phyloP scores from a whole-genome alignment of 176 grass and related monocot species.

The Saccharum spontaneum region DNA sequence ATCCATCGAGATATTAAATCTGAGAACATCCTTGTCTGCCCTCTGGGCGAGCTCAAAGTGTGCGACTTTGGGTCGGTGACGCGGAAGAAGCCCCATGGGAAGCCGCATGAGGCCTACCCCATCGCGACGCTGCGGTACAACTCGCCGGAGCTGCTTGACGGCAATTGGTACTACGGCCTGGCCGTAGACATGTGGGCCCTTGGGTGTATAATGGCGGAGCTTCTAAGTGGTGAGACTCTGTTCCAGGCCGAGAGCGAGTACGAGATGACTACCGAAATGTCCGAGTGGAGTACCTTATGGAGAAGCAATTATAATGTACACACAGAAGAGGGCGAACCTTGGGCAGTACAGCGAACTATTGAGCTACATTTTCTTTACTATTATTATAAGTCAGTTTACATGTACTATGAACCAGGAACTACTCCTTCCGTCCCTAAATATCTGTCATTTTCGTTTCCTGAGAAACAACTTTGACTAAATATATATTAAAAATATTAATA shows the following conservation, averaged over 20 bases:
- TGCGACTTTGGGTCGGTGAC: neutral
- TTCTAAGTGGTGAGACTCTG: neutral
- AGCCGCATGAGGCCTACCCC: neutral
- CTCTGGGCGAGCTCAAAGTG: conserved; percentile 21
- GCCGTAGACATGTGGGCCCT: conserved; percentile 4
- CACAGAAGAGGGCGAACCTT: neutral
- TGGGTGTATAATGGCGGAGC: conserved; percentile 2
- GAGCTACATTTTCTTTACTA: neutral
- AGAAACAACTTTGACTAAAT: too few relatives aligned
- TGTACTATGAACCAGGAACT: neutral
- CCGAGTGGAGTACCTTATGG: conserved; percentile 62
- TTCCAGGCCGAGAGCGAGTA: neutral
- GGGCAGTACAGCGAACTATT: neutral
- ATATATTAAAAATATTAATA: too few relatives aligned
- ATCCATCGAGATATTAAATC: conserved; percentile 61
- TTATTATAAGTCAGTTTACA: neutral
- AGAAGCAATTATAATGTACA: neutral
- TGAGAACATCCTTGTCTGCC: conserved; percentile 35
- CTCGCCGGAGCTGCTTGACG: neutral
- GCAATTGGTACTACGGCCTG: neutral
- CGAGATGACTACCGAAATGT: neutral
- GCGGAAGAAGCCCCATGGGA: neutral
- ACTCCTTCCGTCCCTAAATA: too few relatives aligned
- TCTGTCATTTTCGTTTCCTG: too few relatives aligned
- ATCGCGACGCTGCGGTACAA: neutral